phyloP scores from a whole-genome alignment of 2,329 filamentous ascomycete species.

The Nemania diffusa region DNA sequence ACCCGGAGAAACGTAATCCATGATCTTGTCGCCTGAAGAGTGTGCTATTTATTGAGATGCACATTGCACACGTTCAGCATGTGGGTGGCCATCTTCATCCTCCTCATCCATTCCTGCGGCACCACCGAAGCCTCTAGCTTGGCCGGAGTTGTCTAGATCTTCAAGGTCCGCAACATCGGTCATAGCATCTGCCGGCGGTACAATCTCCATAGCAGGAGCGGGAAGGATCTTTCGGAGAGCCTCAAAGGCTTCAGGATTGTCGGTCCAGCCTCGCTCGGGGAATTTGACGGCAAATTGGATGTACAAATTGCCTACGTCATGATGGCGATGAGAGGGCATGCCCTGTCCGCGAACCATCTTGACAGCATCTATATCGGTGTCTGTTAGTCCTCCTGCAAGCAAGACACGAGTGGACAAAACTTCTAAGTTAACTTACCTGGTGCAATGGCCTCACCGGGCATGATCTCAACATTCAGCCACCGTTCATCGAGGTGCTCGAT shows the following conservation, averaged over 20 bases:
- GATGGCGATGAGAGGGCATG: constrained; percentile 96
- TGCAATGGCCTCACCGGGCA: constrained; percentile 92
- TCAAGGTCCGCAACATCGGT: constrained; percentile 89
- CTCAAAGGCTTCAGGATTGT: constrained; percentile 76
- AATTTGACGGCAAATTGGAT: constrained; percentile 99
- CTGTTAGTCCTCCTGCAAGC: constrained; percentile 38
- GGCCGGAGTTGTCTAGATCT: constrained; percentile 78
- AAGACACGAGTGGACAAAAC: neutral
- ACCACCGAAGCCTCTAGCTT: constrained; percentile 75
- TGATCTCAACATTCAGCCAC: constrained; percentile 93
- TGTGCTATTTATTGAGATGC: constrained; percentile 75
- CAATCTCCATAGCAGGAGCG: constrained; percentile 67
- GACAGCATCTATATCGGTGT: constrained; percentile 73
- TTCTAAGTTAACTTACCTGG: constrained; percentile 72
- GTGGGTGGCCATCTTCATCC: constrained; percentile 78
- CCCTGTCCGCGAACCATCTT: constrained; percentile 97
- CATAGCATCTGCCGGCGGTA: constrained; percentile 86
- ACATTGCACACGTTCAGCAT: constrained; percentile 85
- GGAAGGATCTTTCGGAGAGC: constrained; percentile 88
- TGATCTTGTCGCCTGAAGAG: constrained; percentile 10
- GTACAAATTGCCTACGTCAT: constrained; percentile 95
- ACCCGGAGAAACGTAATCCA: constrained; percentile 24
- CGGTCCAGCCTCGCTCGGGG: constrained; percentile 79
- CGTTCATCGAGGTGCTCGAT: constrained; percentile 97
- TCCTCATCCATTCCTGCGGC: constrained; percentile 75